Conservation (phyloP, 1,139 yeast genomes). For the Diutina scorzettiae region DNA sequence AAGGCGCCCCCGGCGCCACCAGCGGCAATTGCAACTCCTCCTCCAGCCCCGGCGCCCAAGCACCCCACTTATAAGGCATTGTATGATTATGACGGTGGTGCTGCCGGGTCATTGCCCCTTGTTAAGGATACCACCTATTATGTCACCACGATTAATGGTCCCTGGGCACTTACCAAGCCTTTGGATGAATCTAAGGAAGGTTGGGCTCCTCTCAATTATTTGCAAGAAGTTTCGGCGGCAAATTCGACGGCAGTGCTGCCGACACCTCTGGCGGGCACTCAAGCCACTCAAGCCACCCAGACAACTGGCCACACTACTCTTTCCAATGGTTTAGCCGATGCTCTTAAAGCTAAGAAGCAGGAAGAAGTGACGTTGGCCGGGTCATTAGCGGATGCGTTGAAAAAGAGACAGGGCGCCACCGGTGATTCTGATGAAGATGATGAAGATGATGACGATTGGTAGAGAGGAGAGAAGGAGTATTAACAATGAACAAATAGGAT, state of each 20-base stretch:
- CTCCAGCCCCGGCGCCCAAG: conserved; percentile 48
- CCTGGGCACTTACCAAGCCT: conserved; percentile 80
- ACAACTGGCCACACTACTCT: background rate
- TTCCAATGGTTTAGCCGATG: conserved; percentile 63
- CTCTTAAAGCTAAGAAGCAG: conserved; percentile 53
- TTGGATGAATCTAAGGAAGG: conserved; percentile 75
- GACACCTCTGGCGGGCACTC: conserved; percentile 6
- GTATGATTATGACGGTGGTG: conserved; percentile 83
- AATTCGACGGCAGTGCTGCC: background rate
- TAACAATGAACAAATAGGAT: too few relatives aligned
- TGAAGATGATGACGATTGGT: conserved; percentile 43
- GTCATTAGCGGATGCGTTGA: conserved; percentile 82
- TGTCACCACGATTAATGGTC: conserved; percentile 62
- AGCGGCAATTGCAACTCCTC: conserved; percentile 16
- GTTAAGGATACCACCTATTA: conserved; percentile 64
- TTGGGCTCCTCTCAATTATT: conserved; percentile 94
- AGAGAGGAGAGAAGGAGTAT: too few relatives aligned
- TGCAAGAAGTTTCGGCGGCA: conserved; percentile 31
- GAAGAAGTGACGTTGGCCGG: conserved; percentile 64
- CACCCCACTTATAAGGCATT: conserved; percentile 77
- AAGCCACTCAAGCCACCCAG: conserved; percentile 12
- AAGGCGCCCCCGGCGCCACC: conserved; percentile 47
- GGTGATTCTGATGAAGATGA: conserved; percentile 68
- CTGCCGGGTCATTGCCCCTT: conserved; percentile 69
- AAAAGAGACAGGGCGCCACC: conserved; percentile 70